These are phyloP conservation scores for Coccomyxa subellipsoidea DNA, from an alignment of 163 green algal species.

Conservation along the genomic window DNA sequence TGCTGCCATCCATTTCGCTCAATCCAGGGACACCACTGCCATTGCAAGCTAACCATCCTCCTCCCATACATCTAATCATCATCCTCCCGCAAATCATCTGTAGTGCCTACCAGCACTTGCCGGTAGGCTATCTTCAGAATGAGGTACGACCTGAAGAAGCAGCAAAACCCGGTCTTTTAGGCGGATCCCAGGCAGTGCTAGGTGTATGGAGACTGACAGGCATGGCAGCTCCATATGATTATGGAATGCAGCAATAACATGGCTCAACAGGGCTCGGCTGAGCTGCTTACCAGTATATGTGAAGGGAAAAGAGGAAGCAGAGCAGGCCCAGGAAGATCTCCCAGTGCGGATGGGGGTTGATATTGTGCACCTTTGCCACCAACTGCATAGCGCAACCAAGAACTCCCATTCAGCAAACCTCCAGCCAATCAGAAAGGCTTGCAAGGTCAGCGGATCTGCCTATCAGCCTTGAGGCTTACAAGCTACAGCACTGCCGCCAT, in stretches of 20 bases:
- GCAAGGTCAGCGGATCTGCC: too few species aligned
- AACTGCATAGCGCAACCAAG: slow-evolving; percentile 22
- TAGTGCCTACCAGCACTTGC: too few species aligned
- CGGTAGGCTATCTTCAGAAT: slow-evolving; percentile 71
- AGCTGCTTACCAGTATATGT: slow-evolving; percentile 76
- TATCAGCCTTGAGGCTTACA: too few species aligned
- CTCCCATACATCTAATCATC: slow-evolving; percentile 64
- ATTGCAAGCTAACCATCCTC: too few species aligned
- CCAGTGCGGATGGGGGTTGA: slow-evolving; percentile 52
- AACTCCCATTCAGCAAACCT: not conserved
- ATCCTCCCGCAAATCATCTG: slow-evolving; percentile 31
- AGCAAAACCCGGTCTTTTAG: too few species aligned
- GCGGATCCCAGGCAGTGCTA: not conserved
- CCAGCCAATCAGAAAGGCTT: too few species aligned
- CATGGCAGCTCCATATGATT: not conserved
- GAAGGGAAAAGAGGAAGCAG: slow-evolving; percentile 74
- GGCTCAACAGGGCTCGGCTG: too few species aligned
- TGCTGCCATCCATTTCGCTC: too few species aligned
- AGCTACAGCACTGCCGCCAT: too few species aligned
- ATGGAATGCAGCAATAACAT: not conserved
- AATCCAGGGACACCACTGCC: too few species aligned
- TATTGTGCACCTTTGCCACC: slow-evolving; percentile 39
- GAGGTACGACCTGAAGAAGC: slow-evolving; percentile 67
- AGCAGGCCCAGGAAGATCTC: slow-evolving; percentile 75
- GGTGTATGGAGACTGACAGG: not conserved